Evolutionary conservation across 257 asterid species (phyloP), one percentile per base, ranked within the genome.

Genomic region (Misopates orontium): DNA sequence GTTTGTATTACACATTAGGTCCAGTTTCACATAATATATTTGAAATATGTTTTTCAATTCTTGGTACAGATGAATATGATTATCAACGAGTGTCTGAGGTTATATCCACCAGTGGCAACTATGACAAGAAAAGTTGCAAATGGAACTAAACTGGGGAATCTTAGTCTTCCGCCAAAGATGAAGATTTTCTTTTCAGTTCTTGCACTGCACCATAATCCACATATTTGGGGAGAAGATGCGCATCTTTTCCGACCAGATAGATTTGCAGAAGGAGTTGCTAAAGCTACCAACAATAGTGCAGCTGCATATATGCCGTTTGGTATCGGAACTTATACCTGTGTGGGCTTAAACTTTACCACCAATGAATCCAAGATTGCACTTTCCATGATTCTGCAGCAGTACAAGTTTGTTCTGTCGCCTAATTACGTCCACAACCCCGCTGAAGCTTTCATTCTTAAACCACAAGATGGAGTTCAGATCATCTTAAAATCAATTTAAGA

Each of bases 221-320:
- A 41, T 31, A 74, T 82, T 0, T 83, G 93, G 93, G 89, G 93
- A 10, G 32, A 75, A 41, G 87, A 85, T 49, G 93, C 54, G 60
- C 77, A 75, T 66, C 18, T 83, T 25, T 83, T 85, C 77, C 79
- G 62, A 56, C 87, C 89, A 2, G 83, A 85, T 15, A 85, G 93
- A 75, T 85, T 85, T 56, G 75, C 74, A 0, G 62, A 28, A 57
- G 93, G 89, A 41, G 71, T 85, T 24, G 78, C 84, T 66, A 83
- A 83, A 71, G 89, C 93, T 60, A 80, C 85, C 57, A 81, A 81
- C 68, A 79, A 79, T 52, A 75, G 79, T 28, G 31, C 56, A 13
- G 81, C 83, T 32, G 83, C 93, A 5, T 85, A 80, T 51, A 19
- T 83, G 0, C 93, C 93, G 0, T 85, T 85, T 13, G 93, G 93